Conservation (phyloP, 2,329 filamentous ascomycete genomes). For the Epichloe amarillans region DNA sequence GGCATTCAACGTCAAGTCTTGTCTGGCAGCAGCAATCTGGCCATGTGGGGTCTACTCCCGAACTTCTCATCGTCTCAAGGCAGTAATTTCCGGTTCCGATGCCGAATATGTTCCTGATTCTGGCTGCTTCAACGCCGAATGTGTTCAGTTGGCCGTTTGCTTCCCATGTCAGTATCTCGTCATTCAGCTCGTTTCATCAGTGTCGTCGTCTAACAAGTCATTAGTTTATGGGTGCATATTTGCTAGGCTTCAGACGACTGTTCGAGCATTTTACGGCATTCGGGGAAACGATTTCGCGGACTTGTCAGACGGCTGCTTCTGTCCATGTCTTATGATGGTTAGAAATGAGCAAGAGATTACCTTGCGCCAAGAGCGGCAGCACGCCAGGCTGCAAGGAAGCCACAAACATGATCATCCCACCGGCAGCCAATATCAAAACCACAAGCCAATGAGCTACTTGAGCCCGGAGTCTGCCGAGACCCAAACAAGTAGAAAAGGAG, state of each 20-base stretch:
- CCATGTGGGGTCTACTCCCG: slow-evolving; percentile 18
- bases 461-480: slow-evolving; percentile 5
- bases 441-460: slow-evolving; percentile 12
- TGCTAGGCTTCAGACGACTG: slow-evolving; percentile 15
- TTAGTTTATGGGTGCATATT: slow-evolving; percentile 20
- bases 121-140: slow-evolving; percentile 12
- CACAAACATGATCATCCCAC: slow-evolving; percentile 3
- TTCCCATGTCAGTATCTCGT: slow-evolving; percentile 14
- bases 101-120: slow-evolving; percentile 7
- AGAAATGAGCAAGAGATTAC: slow-evolving; percentile 21
- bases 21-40: slow-evolving; percentile 8
- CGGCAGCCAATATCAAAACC: slow-evolving; percentile 10
- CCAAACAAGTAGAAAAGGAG: background rate
- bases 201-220: background rate
- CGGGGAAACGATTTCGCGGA: slow-evolving; percentile 14
- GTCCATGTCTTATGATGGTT: slow-evolving; percentile 15
- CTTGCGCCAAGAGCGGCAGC: slow-evolving; percentile 13
- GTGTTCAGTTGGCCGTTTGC: slow-evolving; percentile 12
- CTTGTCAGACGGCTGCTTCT: slow-evolving; percentile 14
- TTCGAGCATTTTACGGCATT: slow-evolving; percentile 22
- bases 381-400: slow-evolving; percentile 4
- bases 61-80: slow-evolving; percentile 12
- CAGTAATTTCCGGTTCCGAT: slow-evolving; percentile 11
- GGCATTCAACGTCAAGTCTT: slow-evolving; percentile 1
- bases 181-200: background rate